Base-by-base conservation (phyloP, 2,329 filamentous ascomycete genomes). In the Fusarium sp. region DNA sequence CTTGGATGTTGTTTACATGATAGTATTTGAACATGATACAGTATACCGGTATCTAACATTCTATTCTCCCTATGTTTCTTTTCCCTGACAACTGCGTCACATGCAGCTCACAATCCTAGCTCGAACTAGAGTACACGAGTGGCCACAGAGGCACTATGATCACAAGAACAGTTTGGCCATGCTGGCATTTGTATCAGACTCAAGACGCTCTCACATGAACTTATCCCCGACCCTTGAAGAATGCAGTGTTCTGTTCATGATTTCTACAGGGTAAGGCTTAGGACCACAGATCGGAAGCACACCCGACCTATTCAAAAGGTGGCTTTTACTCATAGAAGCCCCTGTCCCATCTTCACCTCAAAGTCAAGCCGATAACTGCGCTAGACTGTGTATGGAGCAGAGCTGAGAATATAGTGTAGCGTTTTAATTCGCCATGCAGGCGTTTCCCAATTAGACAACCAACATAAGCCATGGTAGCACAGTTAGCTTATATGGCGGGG, bases 401-500 rank as follows among this genome's bases (percentile, higher is more conserved):
- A 31, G 27, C n/a, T 35, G 35, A 38, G 19, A 15, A 37, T 35
- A 33, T 35, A 27, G 27, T 23, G 42, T 48, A 35, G 51, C 25
- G 41, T 21, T 27, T 42, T 44, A 27, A 18, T 38, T 25, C 37
- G 48, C 44, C 39, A 65, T 49, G 44, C 49, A 45, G 39, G 21
- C 38, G 31, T 69, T 69, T 42, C 44, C 59, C 35, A 42, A 35
- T 44, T 41, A 21, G 38, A 66, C 61, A 45, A 35, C 44, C 42
- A 39, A 35, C 51, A 60, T 42, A 51, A 64, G 51, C 51, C 59
- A 55, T 27, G 27, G 42, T 44, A 35, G 21, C 35, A 39, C 46
- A 42, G 44, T 66, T 51, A 52, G 31, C 44, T 42, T 54, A 60
- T 57, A 45, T 62, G 66, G 68, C 59, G 52, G 31, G 60, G 60